phyloP scores from a whole-genome alignment of 2,329 filamentous ascomycete genomes.

The Macrophomina phaseolina region DNA sequence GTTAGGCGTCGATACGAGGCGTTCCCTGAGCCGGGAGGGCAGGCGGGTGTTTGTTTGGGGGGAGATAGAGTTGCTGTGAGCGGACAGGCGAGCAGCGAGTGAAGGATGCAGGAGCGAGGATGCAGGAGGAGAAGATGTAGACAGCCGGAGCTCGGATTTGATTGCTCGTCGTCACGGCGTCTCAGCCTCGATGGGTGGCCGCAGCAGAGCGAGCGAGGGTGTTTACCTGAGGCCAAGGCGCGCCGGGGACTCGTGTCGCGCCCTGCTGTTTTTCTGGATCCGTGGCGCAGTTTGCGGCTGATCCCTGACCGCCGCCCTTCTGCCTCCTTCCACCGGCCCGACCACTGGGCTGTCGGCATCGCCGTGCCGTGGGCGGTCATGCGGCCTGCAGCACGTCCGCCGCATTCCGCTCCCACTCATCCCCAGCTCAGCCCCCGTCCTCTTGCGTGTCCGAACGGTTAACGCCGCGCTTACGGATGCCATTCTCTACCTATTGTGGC shows the following conservation, averaged over 20 bases:
- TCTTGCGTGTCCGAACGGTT: neutral
- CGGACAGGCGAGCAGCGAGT: neutral
- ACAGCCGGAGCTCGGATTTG: neutral
- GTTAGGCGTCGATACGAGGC: constrained; percentile 12
- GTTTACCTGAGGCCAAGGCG: constrained; percentile 23
- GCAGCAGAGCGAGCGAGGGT: constrained; percentile 11
- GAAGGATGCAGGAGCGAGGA: constrained; percentile 1
- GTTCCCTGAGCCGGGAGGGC: constrained; percentile 6
- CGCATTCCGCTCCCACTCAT: constrained; percentile 1
- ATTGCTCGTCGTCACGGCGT: neutral
- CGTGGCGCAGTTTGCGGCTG: constrained; percentile 12
- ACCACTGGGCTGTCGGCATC: neutral
- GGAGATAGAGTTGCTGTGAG: neutral
- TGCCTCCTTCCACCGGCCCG: constrained; percentile 8
- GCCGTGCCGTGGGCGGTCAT: constrained; percentile 12
- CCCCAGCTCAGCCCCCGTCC: constrained; percentile 2
- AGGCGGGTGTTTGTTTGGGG: neutral
- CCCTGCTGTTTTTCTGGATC: constrained; percentile 19
- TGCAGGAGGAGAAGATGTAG: constrained; percentile 7
- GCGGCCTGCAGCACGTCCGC: neutral
- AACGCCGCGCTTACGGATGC: neutral
- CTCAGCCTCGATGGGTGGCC: constrained; percentile 18
- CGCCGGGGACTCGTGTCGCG: constrained; percentile 9
- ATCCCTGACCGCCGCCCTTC: constrained; percentile 18
- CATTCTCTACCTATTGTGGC: neutral